These are phyloP conservation scores for Chrysoporthe cubensis DNA, from an alignment of 2,329 filamentous ascomycete species.

Conservation along the genomic window DNA sequence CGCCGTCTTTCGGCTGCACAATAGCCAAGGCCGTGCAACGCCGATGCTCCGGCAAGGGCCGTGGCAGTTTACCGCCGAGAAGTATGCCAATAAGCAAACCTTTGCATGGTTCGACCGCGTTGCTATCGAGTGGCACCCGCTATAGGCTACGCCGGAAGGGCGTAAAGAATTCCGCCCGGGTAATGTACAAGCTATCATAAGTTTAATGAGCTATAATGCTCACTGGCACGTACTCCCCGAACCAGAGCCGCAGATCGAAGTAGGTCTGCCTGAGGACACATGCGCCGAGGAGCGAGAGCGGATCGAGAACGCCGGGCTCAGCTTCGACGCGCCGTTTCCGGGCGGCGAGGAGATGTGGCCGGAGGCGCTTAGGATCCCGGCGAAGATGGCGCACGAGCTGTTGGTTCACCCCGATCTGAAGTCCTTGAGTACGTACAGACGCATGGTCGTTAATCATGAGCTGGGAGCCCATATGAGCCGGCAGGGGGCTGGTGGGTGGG, in stretches of 20 bases:
- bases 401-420: neutral
- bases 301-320: neutral
- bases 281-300: neutral
- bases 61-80: neutral
- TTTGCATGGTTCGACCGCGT: conserved; percentile 5
- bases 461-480: conserved; percentile 10
- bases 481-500: conserved; percentile 3
- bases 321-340: neutral
- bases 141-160: neutral
- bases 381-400: neutral
- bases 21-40: conserved; percentile 9
- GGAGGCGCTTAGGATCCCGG: neutral
- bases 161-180: neutral
- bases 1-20: conserved; percentile 8
- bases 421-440: neutral
- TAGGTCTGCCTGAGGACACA: too few species aligned
- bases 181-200: neutral
- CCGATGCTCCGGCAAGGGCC: conserved; percentile 6
- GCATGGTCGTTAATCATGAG: neutral
- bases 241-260: too few species aligned
- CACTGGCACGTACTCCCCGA: too few species aligned
- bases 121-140: conserved; percentile 13
- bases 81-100: rapidly evolving
- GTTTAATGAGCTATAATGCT: neutral
- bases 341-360: neutral